Evolutionary conservation across 345 rosid species (phyloP).

Genomic region (Salix suchowensis): DNA sequence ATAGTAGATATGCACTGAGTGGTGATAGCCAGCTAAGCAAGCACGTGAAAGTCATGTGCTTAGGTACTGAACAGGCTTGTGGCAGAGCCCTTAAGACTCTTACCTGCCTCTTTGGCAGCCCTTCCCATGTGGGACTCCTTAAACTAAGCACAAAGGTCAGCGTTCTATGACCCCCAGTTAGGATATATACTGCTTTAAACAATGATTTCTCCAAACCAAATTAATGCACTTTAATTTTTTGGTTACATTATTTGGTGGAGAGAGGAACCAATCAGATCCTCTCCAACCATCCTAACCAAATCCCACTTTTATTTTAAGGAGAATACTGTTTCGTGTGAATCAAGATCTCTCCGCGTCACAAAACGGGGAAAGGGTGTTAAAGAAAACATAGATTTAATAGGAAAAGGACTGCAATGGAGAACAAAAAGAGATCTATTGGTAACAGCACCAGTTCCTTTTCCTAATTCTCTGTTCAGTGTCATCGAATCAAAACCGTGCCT

Average conservation of each 20-base stretch:
- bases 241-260: not conserved
- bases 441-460: not conserved
- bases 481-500: not conserved
- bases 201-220: not conserved
- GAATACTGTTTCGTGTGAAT: not conserved
- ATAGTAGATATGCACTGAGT: not conserved
- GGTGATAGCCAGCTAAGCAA: constrained; percentile 31
- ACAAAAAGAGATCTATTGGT: not conserved
- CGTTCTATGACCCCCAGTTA: constrained; percentile 17
- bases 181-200: not conserved
- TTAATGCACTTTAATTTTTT: not conserved
- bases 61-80: constrained; percentile 28
- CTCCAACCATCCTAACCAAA: not conserved
- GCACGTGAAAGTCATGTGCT: constrained; percentile 54
- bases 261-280: not conserved
- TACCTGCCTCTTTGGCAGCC: constrained; percentile 18
- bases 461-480: not conserved
- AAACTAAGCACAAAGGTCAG: constrained; percentile 19
- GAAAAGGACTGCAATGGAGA: not conserved
- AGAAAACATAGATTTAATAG: not conserved
- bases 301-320: not conserved
- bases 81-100: constrained; percentile 2
- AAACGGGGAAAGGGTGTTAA: not conserved
- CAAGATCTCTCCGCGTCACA: not conserved
- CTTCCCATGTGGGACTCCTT: constrained; percentile 32